Conservation (phyloP, 495 filamentous ascomycete genomes). For the Penicillium macrosclerotiorum region DNA sequence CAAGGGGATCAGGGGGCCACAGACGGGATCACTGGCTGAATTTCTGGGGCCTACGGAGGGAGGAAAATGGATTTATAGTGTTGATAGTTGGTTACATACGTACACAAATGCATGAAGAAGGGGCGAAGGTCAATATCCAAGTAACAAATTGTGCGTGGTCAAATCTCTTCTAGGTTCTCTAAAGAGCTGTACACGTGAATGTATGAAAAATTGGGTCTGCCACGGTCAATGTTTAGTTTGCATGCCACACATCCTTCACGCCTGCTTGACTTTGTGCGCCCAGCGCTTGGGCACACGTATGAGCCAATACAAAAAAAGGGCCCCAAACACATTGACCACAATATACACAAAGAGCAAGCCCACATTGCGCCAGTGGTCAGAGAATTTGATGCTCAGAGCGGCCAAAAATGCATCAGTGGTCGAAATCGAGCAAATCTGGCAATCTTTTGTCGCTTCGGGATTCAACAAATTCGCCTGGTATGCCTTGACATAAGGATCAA, state of each 20-base stretch:
- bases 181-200: too few relatives aligned
- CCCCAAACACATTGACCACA: constrained; percentile 72
- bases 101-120: too few relatives aligned
- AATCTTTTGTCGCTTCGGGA: constrained; percentile 48
- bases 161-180: too few relatives aligned
- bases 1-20: too few relatives aligned
- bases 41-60: too few relatives aligned
- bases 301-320: constrained; percentile 76
- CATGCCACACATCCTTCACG: not conserved
- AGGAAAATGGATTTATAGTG: too few relatives aligned
- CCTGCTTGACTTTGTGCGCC: constrained; percentile 40
- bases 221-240: too few relatives aligned
- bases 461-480: constrained; percentile 55
- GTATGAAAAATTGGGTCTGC: too few relatives aligned
- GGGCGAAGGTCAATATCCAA: not conserved
- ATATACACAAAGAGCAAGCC: constrained; percentile 70
- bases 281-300: constrained; percentile 71
- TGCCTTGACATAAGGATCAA: constrained; percentile 46
- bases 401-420: constrained; percentile 64
- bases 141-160: too few relatives aligned
- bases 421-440: constrained; percentile 58
- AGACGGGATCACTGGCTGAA: too few relatives aligned
- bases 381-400: constrained; percentile 46
- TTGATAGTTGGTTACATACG: too few relatives aligned
- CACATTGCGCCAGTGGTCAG: constrained; percentile 67